These are phyloP conservation scores for Globisporangium recalcitrans DNA, from an alignment of 352 stramenopile genomes.

Conservation along the genomic window DNA sequence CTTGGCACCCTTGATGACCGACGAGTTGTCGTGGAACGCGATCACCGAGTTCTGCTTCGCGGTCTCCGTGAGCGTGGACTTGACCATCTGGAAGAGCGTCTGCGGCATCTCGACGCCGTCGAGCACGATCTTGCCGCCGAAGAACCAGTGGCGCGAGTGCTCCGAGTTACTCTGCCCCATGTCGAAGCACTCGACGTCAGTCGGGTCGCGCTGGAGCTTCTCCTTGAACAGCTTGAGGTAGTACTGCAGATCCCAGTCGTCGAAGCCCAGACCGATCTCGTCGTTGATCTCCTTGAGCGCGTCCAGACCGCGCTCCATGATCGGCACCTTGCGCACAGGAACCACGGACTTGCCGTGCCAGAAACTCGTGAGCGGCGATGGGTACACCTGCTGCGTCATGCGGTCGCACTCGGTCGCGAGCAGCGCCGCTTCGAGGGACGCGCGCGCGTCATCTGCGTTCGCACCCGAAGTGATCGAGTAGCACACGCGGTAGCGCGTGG, in stretches of 20 bases:
- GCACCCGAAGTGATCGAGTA: conserved; percentile 22
- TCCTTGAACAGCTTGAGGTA: conserved; percentile 97
- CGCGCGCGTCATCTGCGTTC: conserved; percentile 23
- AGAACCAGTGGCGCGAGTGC: conserved; percentile 99
- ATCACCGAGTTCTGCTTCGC: conserved; percentile 95
- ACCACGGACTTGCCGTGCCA: conserved; percentile 78
- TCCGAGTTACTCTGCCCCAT: conserved; percentile 99
- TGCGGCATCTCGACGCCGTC: conserved; percentile 94
- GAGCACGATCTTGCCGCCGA: conserved; percentile 98
- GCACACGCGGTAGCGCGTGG: conserved; percentile 87
- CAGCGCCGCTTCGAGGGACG: conserved; percentile 45
- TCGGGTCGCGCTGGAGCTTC: conserved; percentile 96
- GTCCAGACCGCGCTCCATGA: conserved; percentile 92
- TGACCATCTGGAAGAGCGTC: conserved; percentile 99
- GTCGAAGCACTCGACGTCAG: conserved; percentile 99
- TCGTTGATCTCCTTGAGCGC: conserved; percentile 96
- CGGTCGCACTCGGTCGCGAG: conserved; percentile 85
- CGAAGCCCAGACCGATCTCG: conserved; percentile 95
- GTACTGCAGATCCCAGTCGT: conserved; percentile 99
- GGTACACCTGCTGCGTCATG: conserved; percentile 99
- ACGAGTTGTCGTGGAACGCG: conserved; percentile 99
- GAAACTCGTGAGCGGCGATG: conserved; percentile 87
- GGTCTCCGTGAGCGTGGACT: conserved; percentile 91
- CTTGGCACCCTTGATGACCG: conserved; percentile 92
- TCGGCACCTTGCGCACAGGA: conserved; percentile 88